Evolutionary conservation across 768 basidiomycete species (phyloP).

Genomic region (Boletus rubescentipes): DNA sequence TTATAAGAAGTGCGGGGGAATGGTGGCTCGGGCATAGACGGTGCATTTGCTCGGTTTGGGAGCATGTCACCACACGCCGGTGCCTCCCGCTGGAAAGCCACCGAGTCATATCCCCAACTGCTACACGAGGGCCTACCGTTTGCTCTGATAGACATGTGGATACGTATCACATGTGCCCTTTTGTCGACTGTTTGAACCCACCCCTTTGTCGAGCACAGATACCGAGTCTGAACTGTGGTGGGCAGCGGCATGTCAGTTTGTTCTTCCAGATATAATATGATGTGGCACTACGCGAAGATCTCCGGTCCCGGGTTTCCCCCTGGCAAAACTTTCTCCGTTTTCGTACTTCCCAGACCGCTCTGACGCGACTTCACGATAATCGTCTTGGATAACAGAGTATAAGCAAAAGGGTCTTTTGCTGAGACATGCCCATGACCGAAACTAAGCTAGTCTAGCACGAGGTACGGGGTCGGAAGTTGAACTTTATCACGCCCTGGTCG

Average conservation of each 20-base stretch:
- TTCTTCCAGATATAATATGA: too few relatives aligned
- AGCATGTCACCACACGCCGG: constrained; percentile 9
- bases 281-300: too few relatives aligned
- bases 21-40: constrained; percentile 1
- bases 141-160: constrained; percentile 41
- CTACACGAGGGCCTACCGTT: constrained; percentile 51
- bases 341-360: too few relatives aligned
- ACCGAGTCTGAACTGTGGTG: too few relatives aligned
- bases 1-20: constrained; percentile 32
- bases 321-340: too few relatives aligned
- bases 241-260: too few relatives aligned
- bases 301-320: too few relatives aligned
- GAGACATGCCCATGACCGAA: not conserved
- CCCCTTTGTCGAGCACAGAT: too few relatives aligned
- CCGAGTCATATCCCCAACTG: constrained; percentile 16
- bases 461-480: constrained; percentile 60
- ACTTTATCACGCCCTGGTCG: constrained; percentile 49
- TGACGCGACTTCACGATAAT: too few relatives aligned
- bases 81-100: constrained; percentile 22
- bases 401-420: not conserved
- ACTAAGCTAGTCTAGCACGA: constrained; percentile 44
- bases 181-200: too few relatives aligned
- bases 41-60: constrained; percentile 19
- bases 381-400: not conserved
- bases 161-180: not conserved